A percentile compares a stretch with the other conserved stretches of the same genome.
Conservation (phyloP, 208 protist genomes). For the Leishmania major region DNA sequence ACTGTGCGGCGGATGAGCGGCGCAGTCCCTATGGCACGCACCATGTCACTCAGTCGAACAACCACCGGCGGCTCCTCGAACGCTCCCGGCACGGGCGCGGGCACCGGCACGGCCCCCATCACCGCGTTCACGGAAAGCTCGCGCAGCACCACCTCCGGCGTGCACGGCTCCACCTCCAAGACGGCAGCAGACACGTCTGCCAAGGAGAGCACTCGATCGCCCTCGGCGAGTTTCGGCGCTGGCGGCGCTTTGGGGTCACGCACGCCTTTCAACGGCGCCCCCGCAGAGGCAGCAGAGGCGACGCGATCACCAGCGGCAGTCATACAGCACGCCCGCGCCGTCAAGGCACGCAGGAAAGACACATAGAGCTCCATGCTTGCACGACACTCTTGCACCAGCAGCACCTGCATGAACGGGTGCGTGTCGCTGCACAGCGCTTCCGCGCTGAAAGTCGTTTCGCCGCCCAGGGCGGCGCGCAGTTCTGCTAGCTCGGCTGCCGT, state of each 20-base stretch:
- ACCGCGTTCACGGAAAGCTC: slow-evolving; percentile 69
- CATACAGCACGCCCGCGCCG: slow-evolving; percentile 26
- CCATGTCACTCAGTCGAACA: slow-evolving; percentile 61
- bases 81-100: not conserved
- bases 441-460: slow-evolving; percentile 71
- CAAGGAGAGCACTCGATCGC: slow-evolving; percentile 44
- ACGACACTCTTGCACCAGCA: slow-evolving; percentile 76
- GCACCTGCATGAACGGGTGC: slow-evolving; percentile 66
- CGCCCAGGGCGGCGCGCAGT: slow-evolving; percentile 52
- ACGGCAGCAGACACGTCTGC: slow-evolving; percentile 53
- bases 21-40: slow-evolving; percentile 49
- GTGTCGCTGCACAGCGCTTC: slow-evolving; percentile 36
- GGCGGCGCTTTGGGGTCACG: not conserved
- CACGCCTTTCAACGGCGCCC: not conserved
- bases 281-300: not conserved
- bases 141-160: slow-evolving; percentile 64
- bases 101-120: not conserved
- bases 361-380: slow-evolving; percentile 59
- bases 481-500: slow-evolving; percentile 45
- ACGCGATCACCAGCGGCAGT: not conserved
- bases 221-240: slow-evolving; percentile 9
- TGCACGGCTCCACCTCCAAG: slow-evolving; percentile 61
- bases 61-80: slow-evolving; percentile 27
- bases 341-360: slow-evolving; percentile 53
- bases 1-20: slow-evolving; percentile 64